A percentile compares a stretch with the other conserved stretches of the same genome.
These are phyloP conservation scores for Boletus pseudopeckii DNA, from an alignment of 768 basidiomycete genomes.

Conservation along the genomic window DNA sequence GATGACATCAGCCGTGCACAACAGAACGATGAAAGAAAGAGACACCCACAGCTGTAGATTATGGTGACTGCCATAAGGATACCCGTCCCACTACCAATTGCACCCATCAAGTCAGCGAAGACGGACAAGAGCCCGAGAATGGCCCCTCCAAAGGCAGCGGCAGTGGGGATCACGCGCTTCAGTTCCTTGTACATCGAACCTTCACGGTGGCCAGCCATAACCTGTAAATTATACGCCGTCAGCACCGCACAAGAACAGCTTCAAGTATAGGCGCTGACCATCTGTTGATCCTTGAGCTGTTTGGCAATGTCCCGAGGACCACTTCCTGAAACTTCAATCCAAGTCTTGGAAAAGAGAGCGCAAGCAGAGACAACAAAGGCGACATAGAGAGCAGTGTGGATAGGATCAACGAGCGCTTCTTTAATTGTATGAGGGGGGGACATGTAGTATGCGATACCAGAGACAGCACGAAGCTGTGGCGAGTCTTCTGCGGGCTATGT, in stretches of 20 bases:
- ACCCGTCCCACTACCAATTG: slow-evolving; percentile 92
- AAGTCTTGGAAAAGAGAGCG: slow-evolving; percentile 98
- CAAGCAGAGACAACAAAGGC: slow-evolving; percentile 91
- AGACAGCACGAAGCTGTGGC: slow-evolving; percentile 84
- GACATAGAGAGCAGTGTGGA: slow-evolving; percentile 90
- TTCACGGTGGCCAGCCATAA: slow-evolving; percentile 89
- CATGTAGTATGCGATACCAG: slow-evolving; percentile 97
- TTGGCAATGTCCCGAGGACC: slow-evolving; percentile 96
- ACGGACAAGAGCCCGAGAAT: slow-evolving; percentile 90
- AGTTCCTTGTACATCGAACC: slow-evolving; percentile 99
- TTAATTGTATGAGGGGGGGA: slow-evolving; percentile 94
- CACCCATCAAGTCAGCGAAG: slow-evolving; percentile 91
- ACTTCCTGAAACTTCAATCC: slow-evolving; percentile 97
- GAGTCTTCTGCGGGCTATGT: slow-evolving; percentile 90
- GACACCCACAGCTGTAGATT: slow-evolving; percentile 69
- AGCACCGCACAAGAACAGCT: neutral
- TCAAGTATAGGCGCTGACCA: slow-evolving; percentile 47
- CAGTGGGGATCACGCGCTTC: slow-evolving; percentile 96
- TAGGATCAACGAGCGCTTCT: slow-evolving; percentile 85
- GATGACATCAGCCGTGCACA: neutral
- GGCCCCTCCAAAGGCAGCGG: slow-evolving; percentile 97
- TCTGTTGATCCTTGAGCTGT: slow-evolving; percentile 97
- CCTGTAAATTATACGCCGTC: slow-evolving; percentile 34
- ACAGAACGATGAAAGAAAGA: neutral
- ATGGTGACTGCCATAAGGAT: slow-evolving; percentile 98